Conservation (phyloP, 1,284 basidiomycete genomes). For the Schizophyllum commune region DNA sequence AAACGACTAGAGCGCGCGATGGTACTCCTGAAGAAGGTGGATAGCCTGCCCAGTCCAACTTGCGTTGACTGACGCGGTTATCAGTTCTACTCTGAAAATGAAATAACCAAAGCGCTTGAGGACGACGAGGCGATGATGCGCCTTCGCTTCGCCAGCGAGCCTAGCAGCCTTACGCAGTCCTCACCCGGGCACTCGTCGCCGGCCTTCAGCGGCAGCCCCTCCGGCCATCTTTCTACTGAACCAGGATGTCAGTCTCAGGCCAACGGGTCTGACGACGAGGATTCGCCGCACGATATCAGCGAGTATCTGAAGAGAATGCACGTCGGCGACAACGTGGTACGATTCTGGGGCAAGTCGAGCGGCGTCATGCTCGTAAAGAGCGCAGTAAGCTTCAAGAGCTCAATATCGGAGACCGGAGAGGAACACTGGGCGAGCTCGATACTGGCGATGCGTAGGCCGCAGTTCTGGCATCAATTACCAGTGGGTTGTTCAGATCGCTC, state of each 20-base stretch:
- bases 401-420: neutral
- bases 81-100: neutral
- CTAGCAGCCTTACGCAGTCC: neutral
- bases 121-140: neutral
- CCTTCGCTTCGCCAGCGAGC: neutral
- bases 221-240: neutral
- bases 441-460: neutral
- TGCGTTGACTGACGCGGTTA: neutral
- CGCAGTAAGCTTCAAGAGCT: slow-evolving; percentile 4
- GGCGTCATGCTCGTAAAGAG: slow-evolving; percentile 11
- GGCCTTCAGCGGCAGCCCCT: neutral
- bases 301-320: neutral
- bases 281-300: neutral
- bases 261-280: neutral
- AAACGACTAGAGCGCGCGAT: slow-evolving; percentile 9
- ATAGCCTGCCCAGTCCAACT: too few relatives aligned
- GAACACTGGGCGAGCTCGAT: neutral
- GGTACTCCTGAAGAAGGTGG: neutral
- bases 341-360: slow-evolving; percentile 12
- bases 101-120: neutral
- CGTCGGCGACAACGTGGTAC: neutral
- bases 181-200: neutral
- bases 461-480: neutral
- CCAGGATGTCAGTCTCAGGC: neutral
- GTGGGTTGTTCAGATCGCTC: neutral